Conservation (phyloP, 139 green algal species). For the Mesostigma viride region DNA sequence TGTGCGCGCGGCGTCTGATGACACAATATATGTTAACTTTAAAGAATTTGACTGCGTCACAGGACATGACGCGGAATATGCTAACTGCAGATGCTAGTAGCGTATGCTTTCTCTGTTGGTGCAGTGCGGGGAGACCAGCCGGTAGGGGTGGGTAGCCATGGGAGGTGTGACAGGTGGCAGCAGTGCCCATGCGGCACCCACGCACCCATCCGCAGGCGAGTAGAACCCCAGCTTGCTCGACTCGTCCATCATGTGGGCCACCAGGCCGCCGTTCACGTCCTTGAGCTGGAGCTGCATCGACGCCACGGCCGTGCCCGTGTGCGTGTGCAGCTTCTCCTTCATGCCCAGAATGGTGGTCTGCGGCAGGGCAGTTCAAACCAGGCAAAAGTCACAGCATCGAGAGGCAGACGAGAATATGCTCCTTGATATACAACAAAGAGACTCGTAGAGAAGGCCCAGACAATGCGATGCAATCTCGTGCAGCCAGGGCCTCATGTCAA, state of each 20-base stretch:
- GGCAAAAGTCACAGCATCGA: not conserved
- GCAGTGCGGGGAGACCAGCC: no score
- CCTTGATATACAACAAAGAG: not conserved
- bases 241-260: conserved; percentile 44
- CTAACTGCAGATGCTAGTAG: no score
- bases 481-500: not conserved
- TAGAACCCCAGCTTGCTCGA: conserved; percentile 84
- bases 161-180: no score
- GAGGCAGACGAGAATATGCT: not conserved
- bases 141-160: no score
- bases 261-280: conserved; percentile 45
- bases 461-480: not conserved
- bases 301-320: conserved; percentile 65
- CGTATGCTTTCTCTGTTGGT: no score
- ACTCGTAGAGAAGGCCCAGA: no score
- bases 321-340: conserved; percentile 78
- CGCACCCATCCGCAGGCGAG: conserved; percentile 63
- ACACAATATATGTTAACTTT: no score
- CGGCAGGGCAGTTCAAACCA: not conserved
- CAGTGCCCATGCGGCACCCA: no score
- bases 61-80: no score
- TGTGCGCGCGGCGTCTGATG: no score
- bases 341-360: conserved; percentile 69
- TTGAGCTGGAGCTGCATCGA: conserved; percentile 74
- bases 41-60: no score